A percentile compares a stretch with the other conserved stretches of the same genome.
phyloP scores from a whole-genome alignment of 768 basidiomycete species.

The Daedaleopsis sinensis region DNA sequence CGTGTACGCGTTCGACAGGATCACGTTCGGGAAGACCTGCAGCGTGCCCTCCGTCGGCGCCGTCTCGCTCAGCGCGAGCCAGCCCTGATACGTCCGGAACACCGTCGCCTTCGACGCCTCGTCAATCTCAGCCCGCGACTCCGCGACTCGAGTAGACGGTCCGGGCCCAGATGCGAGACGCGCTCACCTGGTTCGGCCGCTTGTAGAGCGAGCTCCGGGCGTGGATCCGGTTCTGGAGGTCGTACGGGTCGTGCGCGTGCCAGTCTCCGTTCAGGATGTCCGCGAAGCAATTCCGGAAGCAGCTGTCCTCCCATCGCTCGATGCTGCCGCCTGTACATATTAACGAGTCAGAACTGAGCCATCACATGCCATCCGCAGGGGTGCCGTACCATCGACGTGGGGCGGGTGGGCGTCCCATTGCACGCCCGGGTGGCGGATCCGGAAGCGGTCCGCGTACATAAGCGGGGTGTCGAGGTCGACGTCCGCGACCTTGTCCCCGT shows the following conservation, averaged over 20 bases:
- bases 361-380: no score
- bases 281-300: constrained; percentile 59
- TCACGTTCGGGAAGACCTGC: constrained; percentile 67
- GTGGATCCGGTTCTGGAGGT: constrained; percentile 57
- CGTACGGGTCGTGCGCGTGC: constrained; percentile 69
- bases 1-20: constrained; percentile 69
- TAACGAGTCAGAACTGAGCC: not conserved
- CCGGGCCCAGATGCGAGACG: no score
- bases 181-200: constrained; percentile 51
- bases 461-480: constrained; percentile 66
- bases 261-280: constrained; percentile 66
- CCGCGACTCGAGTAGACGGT: no score
- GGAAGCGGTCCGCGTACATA: constrained; percentile 73
- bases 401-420: constrained; percentile 57
- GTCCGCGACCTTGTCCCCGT: constrained; percentile 43
- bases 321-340: constrained; percentile 61
- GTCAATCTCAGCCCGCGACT: not conserved
- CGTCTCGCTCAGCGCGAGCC: constrained; percentile 72
- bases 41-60: constrained; percentile 71
- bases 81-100: constrained; percentile 69
- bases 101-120: constrained; percentile 22
- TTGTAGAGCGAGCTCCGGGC: constrained; percentile 69
- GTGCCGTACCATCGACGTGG: constrained; percentile 46
- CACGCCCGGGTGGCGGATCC: constrained; percentile 69
- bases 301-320: constrained; percentile 73